Percentiles rank a stretch among this genome's conserved stretches.
Conservation (phyloP, 768 basidiomycete genomes). For the Lactifluus pinguis region DNA sequence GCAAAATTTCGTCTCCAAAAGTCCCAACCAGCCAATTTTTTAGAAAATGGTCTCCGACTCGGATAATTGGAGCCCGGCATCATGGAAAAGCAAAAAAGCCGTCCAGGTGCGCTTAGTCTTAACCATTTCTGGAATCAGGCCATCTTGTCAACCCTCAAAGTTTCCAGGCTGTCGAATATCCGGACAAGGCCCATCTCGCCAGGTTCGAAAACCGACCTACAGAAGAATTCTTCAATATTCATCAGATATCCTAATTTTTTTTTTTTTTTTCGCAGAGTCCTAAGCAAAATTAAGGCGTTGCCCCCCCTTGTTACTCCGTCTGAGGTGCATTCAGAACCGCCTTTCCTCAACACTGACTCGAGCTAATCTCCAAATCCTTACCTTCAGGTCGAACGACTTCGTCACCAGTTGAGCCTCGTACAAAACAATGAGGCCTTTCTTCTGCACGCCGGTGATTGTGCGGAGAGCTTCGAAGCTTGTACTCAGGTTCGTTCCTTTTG, state of each 20-base stretch:
- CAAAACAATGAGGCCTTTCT: slow-evolving; percentile 87
- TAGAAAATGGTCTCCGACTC: background rate
- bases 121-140: background rate
- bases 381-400: slow-evolving; percentile 67
- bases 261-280: slow-evolving; percentile 40
- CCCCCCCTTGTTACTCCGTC: slow-evolving; percentile 90
- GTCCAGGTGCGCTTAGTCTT: slow-evolving; percentile 50
- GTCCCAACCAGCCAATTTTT: no score
- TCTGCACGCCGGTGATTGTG: slow-evolving; percentile 95
- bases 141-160: background rate
- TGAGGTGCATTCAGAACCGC: slow-evolving; percentile 48
- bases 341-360: background rate
- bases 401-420: slow-evolving; percentile 70
- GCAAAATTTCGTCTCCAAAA: no score
- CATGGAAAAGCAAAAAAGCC: slow-evolving; percentile 70
- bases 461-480: slow-evolving; percentile 90
- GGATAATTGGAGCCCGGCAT: slow-evolving; percentile 58
- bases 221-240: background rate
- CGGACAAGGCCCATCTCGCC: slow-evolving; percentile 29
- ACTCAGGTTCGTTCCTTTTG: slow-evolving; percentile 52
- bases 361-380: background rate
- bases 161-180: slow-evolving; percentile 31
- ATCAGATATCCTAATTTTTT: background rate
- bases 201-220: background rate
- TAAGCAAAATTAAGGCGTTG: slow-evolving; percentile 65